These are phyloP conservation scores for Lentinula sp. DNA, from an alignment of 768 basidiomycete genomes.

Conservation along the genomic window DNA sequence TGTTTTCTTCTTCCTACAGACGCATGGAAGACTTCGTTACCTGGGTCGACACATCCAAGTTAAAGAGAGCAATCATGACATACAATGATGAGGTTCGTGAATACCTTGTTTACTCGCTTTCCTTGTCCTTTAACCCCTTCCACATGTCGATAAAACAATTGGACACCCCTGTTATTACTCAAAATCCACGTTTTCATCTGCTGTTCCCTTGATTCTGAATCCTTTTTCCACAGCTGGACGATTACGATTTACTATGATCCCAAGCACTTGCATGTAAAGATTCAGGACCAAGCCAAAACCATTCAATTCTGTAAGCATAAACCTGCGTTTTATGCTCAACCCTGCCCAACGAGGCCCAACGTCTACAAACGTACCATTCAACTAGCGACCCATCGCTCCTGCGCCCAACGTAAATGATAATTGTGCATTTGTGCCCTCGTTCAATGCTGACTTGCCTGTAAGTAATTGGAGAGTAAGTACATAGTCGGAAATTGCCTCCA, in stretches of 20 bases:
- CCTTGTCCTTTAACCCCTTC: background rate
- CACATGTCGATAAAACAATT: no score
- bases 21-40: constrained; percentile 99
- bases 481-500: background rate
- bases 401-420: no score
- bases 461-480: no score
- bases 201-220: background rate
- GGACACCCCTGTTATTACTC: no score
- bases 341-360: no score
- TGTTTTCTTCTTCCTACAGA: constrained; percentile 29
- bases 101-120: background rate
- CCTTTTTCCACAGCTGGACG: constrained; percentile 63
- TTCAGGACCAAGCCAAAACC: no score
- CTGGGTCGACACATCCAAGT: constrained; percentile 97
- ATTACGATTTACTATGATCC: constrained; percentile 78
- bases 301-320: no score
- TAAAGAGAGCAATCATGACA: constrained; percentile 90
- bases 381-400: no score
- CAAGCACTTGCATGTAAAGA: background rate
- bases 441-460: no score
- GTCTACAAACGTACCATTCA: no score
- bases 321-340: no score
- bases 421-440: no score
- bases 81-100: constrained; percentile 88
- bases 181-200: constrained; percentile 10